These are phyloP conservation scores for Cordyceps fumosorosea DNA, from an alignment of 2,329 filamentous ascomycete species.

Conservation along the genomic window DNA sequence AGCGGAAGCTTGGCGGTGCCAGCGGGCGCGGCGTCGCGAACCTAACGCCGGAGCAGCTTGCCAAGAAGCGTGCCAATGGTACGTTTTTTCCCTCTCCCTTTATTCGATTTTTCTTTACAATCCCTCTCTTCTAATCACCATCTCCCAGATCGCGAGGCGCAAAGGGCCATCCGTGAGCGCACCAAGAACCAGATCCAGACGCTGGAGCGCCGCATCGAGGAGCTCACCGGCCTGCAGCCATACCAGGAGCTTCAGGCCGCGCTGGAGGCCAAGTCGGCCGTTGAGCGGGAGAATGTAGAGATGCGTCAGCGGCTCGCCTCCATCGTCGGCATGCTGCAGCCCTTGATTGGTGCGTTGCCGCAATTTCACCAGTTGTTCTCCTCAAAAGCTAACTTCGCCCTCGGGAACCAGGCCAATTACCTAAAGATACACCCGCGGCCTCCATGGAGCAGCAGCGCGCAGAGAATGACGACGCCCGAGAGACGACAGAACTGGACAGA, in stretches of 20 bases:
- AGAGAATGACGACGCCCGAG: conserved; percentile 13
- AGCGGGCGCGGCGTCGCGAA: conserved; percentile 50
- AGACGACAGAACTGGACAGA: conserved; percentile 12
- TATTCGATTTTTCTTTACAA: not conserved
- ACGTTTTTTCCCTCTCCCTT: conserved; percentile 16
- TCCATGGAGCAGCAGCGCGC: not conserved
- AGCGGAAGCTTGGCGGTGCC: conserved; percentile 35
- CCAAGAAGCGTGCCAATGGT: conserved; percentile 58
- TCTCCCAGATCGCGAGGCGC: conserved; percentile 67
- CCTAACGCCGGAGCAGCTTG: conserved; percentile 66
- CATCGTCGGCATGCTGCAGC: conserved; percentile 58
- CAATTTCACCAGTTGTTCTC: not conserved
- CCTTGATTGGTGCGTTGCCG: conserved; percentile 36
- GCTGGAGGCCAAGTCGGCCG: conserved; percentile 66
- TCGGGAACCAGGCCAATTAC: not conserved
- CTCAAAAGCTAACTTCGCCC: too few relatives aligned
- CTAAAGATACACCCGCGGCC: not conserved
- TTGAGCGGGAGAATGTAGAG: conserved; percentile 73
- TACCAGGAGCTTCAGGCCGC: conserved; percentile 77
- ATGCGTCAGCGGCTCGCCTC: conserved; percentile 62
- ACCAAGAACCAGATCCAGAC: conserved; percentile 74
- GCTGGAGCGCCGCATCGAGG: conserved; percentile 64
- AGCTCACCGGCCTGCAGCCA: conserved; percentile 72
- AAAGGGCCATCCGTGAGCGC: conserved; percentile 75
- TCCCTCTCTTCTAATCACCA: not conserved